Base-by-base conservation (phyloP, 1,284 basidiomycete genomes). In the Porogramme epimiltina region DNA sequence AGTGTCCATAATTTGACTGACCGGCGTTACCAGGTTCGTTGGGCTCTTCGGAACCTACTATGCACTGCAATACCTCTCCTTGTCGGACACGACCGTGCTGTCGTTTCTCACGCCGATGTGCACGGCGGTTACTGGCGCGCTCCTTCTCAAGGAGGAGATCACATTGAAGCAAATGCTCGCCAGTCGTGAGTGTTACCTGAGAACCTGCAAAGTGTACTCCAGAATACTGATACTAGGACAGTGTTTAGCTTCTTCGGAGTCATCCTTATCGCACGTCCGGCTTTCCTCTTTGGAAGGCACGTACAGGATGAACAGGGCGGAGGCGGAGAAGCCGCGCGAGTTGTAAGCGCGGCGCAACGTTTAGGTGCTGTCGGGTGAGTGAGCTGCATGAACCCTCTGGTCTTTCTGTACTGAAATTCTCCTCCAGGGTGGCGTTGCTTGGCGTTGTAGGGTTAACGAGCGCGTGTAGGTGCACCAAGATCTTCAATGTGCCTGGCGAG, bases 41-140 rank as follows among this genome's bases (percentile, higher is more conserved):
- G 82, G 80, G 1, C 71, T 88, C 16, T 82, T 80, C 57, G 84
- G 78, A 23, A 71, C 83, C 1, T 92, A 91, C 67, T 87, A 83
- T 63, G 80, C 85, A 1, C 70, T 91, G 15, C 76, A 84, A 46
- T 70, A 69, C 49, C 59, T 72, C 4, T 70, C 85, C 0, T 73
- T 92, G 0, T 87, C 86, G 18, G 91, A 93, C 65, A 81, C 86
- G 0, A 86, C 84, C 0, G 85, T 89, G 18, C 73, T 94, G 43
- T 85, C 84, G 0, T 93, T 92, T 70, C 73, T 95, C 10, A 68
- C 79, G 0, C 91, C 91, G 0, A 77, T 84, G 49, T 73, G 78
- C 9, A 89, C 87, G 0, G 84, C 81, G 0, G 63, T 91, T 18
- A 70, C 85, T 2, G 91, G 85, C 0, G 81, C 79, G 9, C 52